These are phyloP conservation scores for Colletotrichum shisoi DNA, from an alignment of 2,329 filamentous ascomycete species.

Conservation along the genomic window DNA sequence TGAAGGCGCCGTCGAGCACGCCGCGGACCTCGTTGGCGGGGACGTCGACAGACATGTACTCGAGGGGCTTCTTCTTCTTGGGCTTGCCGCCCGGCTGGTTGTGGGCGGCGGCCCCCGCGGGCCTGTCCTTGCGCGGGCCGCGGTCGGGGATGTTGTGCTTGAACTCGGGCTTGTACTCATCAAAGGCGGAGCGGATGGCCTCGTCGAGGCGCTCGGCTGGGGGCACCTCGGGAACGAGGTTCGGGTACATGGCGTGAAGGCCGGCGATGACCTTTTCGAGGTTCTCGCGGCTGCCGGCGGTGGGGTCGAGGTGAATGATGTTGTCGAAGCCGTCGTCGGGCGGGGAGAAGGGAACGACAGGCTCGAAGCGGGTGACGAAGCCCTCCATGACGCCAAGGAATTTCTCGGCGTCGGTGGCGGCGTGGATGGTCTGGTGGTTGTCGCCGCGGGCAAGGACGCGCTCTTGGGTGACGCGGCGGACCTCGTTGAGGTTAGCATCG, in stretches of 20 bases:
- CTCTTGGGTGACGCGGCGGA: slow-evolving; percentile 76
- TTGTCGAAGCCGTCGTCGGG: slow-evolving; percentile 86
- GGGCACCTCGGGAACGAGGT: slow-evolving; percentile 75
- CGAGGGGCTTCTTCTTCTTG: slow-evolving; percentile 59
- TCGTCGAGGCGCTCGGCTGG: slow-evolving; percentile 76
- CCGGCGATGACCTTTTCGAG: slow-evolving; percentile 78
- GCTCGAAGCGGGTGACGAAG: slow-evolving; percentile 86
- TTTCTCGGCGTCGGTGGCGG: slow-evolving; percentile 74
- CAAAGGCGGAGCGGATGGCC: slow-evolving; percentile 77
- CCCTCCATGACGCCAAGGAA: slow-evolving; percentile 93
- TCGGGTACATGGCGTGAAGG: slow-evolving; percentile 80
- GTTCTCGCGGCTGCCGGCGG: slow-evolving; percentile 80
- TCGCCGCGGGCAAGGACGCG: slow-evolving; percentile 87
- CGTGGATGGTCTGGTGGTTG: slow-evolving; percentile 97
- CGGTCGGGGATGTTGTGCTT: slow-evolving; percentile 76
- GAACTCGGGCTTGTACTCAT: slow-evolving; percentile 78
- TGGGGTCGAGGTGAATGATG: slow-evolving; percentile 83
- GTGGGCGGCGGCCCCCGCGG: slow-evolving; percentile 41
- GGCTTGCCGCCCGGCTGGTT: slow-evolving; percentile 45
- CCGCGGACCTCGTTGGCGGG: slow-evolving; percentile 53
- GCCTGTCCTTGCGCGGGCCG: slow-evolving; percentile 50
- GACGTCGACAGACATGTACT: slow-evolving; percentile 65
- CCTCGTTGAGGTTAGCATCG: slow-evolving; percentile 74
- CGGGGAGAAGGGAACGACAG: slow-evolving; percentile 68
- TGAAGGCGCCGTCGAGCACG: slow-evolving; percentile 76